phyloP scores from a whole-genome alignment of 768 basidiomycete genomes.

The Lactarius vividus region DNA sequence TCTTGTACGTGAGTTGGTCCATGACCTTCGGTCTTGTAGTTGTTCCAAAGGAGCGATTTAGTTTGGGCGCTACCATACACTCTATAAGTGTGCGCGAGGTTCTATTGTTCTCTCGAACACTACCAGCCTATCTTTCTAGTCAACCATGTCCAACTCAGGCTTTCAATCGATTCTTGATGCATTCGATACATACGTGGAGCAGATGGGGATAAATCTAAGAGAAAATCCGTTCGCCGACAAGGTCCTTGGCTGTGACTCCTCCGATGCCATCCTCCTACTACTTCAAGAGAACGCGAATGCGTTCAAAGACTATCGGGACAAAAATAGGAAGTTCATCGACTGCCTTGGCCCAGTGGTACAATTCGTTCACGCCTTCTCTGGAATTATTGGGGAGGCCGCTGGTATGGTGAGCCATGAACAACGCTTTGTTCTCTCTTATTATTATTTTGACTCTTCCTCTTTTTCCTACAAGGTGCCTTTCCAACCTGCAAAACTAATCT shows the following conservation, averaged over 20 bases:
- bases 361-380: too few species aligned
- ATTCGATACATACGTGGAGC: neutral
- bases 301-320: constrained; percentile 1
- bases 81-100: too few species aligned
- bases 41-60: too few species aligned
- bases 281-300: neutral
- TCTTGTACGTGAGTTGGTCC: too few species aligned
- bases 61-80: too few species aligned
- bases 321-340: neutral
- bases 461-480: neutral
- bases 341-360: neutral
- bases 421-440: too few species aligned
- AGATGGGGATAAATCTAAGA: neutral
- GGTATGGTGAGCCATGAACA: neutral
- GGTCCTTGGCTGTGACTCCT: neutral
- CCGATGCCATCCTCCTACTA: neutral
- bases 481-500: neutral
- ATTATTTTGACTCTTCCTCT: too few species aligned
- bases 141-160: neutral
- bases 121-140: too few species aligned
- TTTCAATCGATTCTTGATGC: neutral
- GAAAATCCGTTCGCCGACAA: neutral
- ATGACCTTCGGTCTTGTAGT: too few species aligned
- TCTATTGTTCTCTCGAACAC: too few species aligned
- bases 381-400: neutral